These are phyloP conservation scores for Phytophthora nicotianae DNA, from an alignment of 352 stramenopile species.

Conservation along the genomic window DNA sequence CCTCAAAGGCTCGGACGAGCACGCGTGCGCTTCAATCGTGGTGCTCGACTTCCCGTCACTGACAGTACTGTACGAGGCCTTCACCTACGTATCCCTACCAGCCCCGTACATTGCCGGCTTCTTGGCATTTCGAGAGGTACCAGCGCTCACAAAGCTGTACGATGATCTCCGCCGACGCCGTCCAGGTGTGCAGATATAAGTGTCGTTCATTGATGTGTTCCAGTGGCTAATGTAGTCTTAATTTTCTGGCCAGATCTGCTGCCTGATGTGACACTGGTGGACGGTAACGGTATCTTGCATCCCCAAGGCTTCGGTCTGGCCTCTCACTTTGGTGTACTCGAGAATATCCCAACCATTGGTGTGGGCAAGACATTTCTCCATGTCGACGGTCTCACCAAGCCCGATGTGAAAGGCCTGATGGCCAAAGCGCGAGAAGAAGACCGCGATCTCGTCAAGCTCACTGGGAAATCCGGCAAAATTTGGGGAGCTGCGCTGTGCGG, in stretches of 20 bases:
- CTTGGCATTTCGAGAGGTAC: conserved; percentile 81
- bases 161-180: conserved; percentile 55
- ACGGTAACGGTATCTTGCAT: conserved; percentile 91
- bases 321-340: conserved; percentile 92
- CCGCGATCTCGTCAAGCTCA: conserved; percentile 48
- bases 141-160: conserved; percentile 73
- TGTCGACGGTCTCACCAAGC: conserved; percentile 85
- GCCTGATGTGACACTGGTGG: conserved; percentile 92
- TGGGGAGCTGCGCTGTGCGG: conserved; percentile 81
- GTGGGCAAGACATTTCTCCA: conserved; percentile 92
- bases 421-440: conserved; percentile 38
- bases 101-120: conserved; percentile 84
- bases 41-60: conserved; percentile 73
- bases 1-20: conserved; percentile 76
- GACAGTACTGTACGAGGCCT: conserved; percentile 77
- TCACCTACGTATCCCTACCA: conserved; percentile 83
- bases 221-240: not conserved
- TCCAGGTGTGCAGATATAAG: conserved; percentile 39
- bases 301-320: conserved; percentile 92
- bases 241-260: conserved; percentile 46
- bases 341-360: conserved; percentile 90
- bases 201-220: not conserved
- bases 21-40: conserved; percentile 84
- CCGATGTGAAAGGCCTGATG: conserved; percentile 63
- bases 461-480: conserved; percentile 67